Evolutionary conservation across 805 yeast species (phyloP), one percentile per base, ranked within the genome.

Genomic region (Pichia manshurica): DNA sequence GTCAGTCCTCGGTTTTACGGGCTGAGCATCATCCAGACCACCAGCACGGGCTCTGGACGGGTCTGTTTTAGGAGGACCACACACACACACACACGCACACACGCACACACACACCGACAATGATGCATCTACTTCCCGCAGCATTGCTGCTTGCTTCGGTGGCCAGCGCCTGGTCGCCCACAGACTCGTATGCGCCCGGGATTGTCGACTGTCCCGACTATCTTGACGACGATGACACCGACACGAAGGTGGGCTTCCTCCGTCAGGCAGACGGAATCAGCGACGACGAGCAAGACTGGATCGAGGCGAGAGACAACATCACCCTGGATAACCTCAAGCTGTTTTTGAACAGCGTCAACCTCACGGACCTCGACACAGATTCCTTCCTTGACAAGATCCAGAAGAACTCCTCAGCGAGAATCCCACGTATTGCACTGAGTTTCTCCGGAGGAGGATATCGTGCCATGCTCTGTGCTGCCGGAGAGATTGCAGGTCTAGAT

Each of bases 391-490:
- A 67, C 40, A 49, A 59, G 6, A 60, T 71, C 34, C 17, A 25
- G 2, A 42, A 54, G 2, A 66, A 71, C 56, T 57, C 65, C 34
- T 59, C 78, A 7, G 69, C 76, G 48, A 37, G 48, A 19, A 55
- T 57, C 17, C 67, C 67, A 16, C 70, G 73, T 42, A 68, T 84
- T 38, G 89, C 79, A 3, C 54, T 77, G 25, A 82, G 88, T 6
- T 79, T 82, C 55, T 74, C 87, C 15, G 96, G 96, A 39, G 96
- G 96, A 60, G 96, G 96, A 3, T 88, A 86, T 64, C 75, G 96
- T 52, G 95, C 96, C 31, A 86, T 88, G 87, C 67, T 88, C 39
- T 67, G 74, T 48, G 96, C 95, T 2, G 96, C 95, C 13, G 96
- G 96, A 32, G 79, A 81, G 61, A 66, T 88, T 19, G 71, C 90